Percentiles rank a stretch among this genome's conserved stretches.
These are phyloP conservation scores for Cantharellus cinnabarinus DNA, from an alignment of 768 basidiomycete genomes.

Conservation along the genomic window DNA sequence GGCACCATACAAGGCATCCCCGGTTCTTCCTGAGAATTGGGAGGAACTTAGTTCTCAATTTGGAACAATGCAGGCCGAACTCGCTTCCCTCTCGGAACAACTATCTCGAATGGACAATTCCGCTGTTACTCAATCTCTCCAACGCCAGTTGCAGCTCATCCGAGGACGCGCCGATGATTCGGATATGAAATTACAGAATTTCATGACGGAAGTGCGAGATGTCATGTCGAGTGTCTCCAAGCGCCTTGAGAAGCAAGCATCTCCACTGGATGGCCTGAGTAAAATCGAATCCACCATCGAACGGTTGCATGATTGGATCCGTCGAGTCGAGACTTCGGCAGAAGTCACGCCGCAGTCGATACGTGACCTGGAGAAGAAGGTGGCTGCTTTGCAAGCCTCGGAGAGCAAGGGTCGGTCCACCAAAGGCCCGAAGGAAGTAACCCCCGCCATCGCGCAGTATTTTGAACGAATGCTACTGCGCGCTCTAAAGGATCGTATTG, in stretches of 20 bases:
- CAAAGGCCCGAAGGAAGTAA: conserved; percentile 3
- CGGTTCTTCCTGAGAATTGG: neutral
- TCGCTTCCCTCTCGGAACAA: neutral
- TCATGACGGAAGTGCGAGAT: conserved; percentile 1
- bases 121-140: neutral
- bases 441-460: conserved; percentile 16
- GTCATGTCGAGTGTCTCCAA: neutral
- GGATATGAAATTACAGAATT: neutral
- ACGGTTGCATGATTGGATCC: neutral
- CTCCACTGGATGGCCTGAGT: neutral
- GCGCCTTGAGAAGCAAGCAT: neutral
- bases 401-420: neutral
- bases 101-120: neutral
- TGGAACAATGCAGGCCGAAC: neutral
- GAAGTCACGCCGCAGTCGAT: neutral
- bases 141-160: neutral
- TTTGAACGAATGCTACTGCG: conserved; percentile 49
- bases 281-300: neutral
- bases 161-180: neutral
- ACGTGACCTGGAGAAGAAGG: neutral
- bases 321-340: neutral
- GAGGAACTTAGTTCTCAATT: neutral
- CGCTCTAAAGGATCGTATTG: conserved; percentile 56
- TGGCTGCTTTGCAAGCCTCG: neutral
- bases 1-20: neutral